phyloP scores from a whole-genome alignment of 768 basidiomycete species.

The Ephemerocybe angulata region DNA sequence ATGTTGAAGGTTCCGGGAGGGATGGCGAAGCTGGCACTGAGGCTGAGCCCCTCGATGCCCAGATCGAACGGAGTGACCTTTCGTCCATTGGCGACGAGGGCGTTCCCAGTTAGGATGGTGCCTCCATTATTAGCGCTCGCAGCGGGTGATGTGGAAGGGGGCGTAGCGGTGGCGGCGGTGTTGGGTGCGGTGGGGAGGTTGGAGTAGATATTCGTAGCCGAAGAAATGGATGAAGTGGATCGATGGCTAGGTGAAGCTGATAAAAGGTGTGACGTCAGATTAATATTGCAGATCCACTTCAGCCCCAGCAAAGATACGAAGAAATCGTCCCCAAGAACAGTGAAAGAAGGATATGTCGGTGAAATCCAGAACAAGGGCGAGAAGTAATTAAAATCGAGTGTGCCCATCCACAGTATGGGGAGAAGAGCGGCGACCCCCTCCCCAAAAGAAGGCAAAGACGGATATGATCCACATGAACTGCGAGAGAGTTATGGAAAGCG shows the following conservation, averaged over 20 bases:
- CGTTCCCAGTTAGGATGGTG: not conserved
- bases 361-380: too few species aligned
- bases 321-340: too few species aligned
- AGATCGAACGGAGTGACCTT: constrained; percentile 1
- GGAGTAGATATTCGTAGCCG: not conserved
- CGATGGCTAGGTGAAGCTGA: not conserved
- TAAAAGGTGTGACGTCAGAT: not conserved
- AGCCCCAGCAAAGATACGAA: too few species aligned
- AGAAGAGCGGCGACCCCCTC: too few species aligned
- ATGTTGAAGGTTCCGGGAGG: constrained; percentile 1
- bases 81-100: not conserved
- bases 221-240: not conserved
- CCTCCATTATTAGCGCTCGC: not conserved
- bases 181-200: not conserved
- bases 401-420: too few species aligned
- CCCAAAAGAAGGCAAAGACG: too few species aligned
- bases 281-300: too few species aligned
- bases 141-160: too few species aligned
- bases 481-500: too few species aligned
- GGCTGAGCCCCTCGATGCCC: constrained; percentile 1
- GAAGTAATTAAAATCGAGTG: too few species aligned
- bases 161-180: not conserved
- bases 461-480: too few species aligned
- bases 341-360: too few species aligned
- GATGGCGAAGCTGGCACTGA: constrained; percentile 1